These are phyloP conservation scores for Phylloporus scabripes DNA, from an alignment of 768 basidiomycete species.

Conservation along the genomic window DNA sequence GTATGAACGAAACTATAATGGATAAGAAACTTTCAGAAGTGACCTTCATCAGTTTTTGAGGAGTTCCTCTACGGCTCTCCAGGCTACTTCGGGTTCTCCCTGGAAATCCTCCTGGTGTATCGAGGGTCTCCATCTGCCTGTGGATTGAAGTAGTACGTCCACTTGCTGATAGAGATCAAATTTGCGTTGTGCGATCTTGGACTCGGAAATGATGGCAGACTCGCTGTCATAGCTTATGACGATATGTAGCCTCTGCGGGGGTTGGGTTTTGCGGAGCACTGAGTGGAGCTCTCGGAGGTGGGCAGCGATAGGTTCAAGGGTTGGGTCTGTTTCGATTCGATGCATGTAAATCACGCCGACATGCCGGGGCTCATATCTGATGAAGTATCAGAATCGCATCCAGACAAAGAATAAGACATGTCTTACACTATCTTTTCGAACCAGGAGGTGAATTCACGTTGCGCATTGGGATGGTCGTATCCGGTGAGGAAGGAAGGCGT, in stretches of 20 bases:
- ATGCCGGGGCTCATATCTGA: conserved; percentile 5
- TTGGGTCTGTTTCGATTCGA: conserved; percentile 15
- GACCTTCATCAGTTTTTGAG: not conserved
- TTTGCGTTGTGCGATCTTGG: conserved; percentile 1
- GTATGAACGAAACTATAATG: not conserved
- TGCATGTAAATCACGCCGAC: conserved; percentile 18
- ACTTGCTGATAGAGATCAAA: not conserved
- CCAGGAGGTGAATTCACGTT: conserved; percentile 4
- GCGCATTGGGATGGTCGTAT: conserved; percentile 2
- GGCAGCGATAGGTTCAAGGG: not conserved
- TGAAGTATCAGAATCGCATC: too few relatives aligned
- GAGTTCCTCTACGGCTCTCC: conserved; percentile 10
- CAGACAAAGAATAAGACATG: not conserved
- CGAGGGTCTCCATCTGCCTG: not conserved
- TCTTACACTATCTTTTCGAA: not conserved
- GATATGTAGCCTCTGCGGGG: conserved; percentile 1
- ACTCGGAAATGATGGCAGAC: not conserved
- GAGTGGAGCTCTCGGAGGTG: conserved; percentile 6
- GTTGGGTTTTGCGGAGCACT: not conserved
- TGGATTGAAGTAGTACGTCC: not conserved
- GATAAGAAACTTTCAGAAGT: not conserved
- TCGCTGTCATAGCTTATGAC: conserved; percentile 11
- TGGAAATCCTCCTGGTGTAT: conserved; percentile 5
- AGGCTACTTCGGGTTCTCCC: conserved; percentile 12
- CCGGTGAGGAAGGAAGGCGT: conserved; percentile 19